These are phyloP conservation scores for Candida sp. DNA, from an alignment of 1,139 yeast species.

Conservation along the genomic window DNA sequence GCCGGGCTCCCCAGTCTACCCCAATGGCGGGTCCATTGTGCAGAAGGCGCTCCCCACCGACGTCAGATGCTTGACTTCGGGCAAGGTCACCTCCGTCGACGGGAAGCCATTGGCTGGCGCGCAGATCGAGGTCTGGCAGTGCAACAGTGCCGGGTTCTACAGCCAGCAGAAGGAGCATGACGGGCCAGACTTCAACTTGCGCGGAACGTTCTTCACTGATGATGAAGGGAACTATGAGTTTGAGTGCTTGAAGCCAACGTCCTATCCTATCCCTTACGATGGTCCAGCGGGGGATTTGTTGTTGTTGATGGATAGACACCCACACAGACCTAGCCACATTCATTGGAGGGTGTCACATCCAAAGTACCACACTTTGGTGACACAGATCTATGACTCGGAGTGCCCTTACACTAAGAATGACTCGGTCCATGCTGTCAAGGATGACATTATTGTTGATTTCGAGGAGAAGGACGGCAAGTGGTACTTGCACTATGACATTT, in stretches of 20 bases:
- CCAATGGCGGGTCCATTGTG: constrained; percentile 29
- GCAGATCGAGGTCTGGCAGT: constrained; percentile 20
- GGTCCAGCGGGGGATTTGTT: constrained; percentile 21
- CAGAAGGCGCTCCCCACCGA: constrained; percentile 21
- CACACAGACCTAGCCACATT: constrained; percentile 21
- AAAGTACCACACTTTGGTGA: constrained; percentile 27
- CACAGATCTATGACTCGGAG: constrained; percentile 28
- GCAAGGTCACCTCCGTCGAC: constrained; percentile 20
- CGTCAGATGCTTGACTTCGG: constrained; percentile 26
- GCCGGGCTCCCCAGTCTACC: constrained; percentile 27
- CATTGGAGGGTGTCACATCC: constrained; percentile 28
- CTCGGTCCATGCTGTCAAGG: constrained; percentile 35
- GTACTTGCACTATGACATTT: constrained; percentile 20
- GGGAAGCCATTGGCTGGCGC: constrained; percentile 19
- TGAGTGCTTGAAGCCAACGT: constrained; percentile 18
- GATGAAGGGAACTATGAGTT: constrained; percentile 17
- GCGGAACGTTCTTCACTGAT: constrained; percentile 18
- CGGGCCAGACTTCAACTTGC: constrained; percentile 22
- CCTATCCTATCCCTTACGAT: constrained; percentile 20
- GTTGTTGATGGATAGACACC: constrained; percentile 19
- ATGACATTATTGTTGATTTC: constrained; percentile 29
- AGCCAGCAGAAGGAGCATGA: constrained; percentile 26
- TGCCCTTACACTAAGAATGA: constrained; percentile 28
- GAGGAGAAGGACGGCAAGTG: constrained; percentile 11
- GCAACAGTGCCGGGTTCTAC: constrained; percentile 20